These are phyloP conservation scores for Claviceps spartinae DNA, from an alignment of 2,329 filamentous ascomycete species.

Conservation along the genomic window DNA sequence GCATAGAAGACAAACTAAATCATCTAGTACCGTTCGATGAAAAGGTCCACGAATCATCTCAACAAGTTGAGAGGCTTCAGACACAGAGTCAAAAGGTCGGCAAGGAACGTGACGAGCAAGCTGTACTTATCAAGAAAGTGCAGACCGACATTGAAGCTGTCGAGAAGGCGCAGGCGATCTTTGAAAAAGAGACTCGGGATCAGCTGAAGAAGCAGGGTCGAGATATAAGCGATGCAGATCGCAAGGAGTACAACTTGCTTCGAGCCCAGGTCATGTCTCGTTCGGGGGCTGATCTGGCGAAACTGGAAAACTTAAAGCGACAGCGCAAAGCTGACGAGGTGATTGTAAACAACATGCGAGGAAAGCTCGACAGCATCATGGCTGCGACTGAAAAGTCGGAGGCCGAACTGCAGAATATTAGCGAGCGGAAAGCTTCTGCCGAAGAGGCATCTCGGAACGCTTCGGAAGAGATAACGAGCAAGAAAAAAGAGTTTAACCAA, in stretches of 20 bases:
- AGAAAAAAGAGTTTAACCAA: constrained; percentile 83
- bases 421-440: constrained; percentile 51
- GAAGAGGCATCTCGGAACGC: constrained; percentile 52
- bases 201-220: constrained; percentile 76
- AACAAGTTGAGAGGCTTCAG: constrained; percentile 55
- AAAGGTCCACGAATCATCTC: constrained; percentile 69
- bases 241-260: constrained; percentile 78
- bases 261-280: constrained; percentile 74
- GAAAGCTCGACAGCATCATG: constrained; percentile 70
- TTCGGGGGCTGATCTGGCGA: constrained; percentile 66
- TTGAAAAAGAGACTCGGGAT: constrained; percentile 77
- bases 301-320: constrained; percentile 73
- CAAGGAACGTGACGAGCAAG: constrained; percentile 65
- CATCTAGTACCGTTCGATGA: constrained; percentile 80
- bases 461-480: constrained; percentile 65
- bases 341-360: constrained; percentile 76
- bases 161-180: constrained; percentile 80
- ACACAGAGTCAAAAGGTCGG: constrained; percentile 55
- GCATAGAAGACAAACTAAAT: constrained; percentile 76
- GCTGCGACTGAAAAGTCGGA: constrained; percentile 62
- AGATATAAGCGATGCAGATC: constrained; percentile 71
- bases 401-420: constrained; percentile 54
- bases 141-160: constrained; percentile 71
- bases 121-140: constrained; percentile 53
- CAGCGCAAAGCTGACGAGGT: constrained; percentile 87